phyloP scores from a whole-genome alignment of 306 rosid species.

The Citrullus colocynthis region DNA sequence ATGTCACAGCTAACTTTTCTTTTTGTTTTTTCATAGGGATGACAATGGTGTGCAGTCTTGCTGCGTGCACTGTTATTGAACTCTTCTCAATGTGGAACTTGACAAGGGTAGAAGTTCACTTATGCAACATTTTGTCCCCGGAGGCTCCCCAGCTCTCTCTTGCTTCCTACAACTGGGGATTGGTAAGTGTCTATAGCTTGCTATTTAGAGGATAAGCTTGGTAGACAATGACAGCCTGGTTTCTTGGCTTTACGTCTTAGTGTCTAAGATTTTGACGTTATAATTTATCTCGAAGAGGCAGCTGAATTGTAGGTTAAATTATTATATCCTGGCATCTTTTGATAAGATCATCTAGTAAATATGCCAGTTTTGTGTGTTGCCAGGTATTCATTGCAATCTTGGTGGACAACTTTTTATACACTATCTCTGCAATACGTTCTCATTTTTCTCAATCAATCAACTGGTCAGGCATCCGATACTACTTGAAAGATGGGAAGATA shows the following conservation, averaged over 20 bases:
- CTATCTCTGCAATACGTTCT: conserved; percentile 76
- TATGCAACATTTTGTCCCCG: conserved; percentile 87
- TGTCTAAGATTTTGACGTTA: neutral
- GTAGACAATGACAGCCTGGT: neutral
- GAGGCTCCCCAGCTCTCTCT: conserved; percentile 82
- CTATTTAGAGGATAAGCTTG: neutral
- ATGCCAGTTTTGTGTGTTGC: conserved; percentile 7
- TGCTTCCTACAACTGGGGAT: conserved; percentile 71
- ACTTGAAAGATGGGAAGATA: conserved; percentile 83
- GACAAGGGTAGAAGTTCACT: conserved; percentile 87
- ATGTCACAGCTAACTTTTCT: conserved; percentile 17
- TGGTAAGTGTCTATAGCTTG: conserved; percentile 27
- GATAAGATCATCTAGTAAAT: neutral
- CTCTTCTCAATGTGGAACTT: conserved; percentile 98
- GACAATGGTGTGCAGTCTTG: conserved; percentile 38
- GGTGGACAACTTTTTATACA: conserved; percentile 86
- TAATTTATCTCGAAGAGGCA: neutral
- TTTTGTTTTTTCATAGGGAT: conserved; percentile 44
- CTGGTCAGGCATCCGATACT: conserved; percentile 88
- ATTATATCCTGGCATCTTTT: neutral
- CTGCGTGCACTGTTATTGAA: conserved; percentile 50
- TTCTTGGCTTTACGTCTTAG: neutral
- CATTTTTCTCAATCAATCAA: conserved; percentile 84
- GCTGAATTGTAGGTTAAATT: neutral
- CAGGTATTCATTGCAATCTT: conserved; percentile 93